Conservation (phyloP, 73 alveolate species). For the Symbiodinium pilosum region DNA sequence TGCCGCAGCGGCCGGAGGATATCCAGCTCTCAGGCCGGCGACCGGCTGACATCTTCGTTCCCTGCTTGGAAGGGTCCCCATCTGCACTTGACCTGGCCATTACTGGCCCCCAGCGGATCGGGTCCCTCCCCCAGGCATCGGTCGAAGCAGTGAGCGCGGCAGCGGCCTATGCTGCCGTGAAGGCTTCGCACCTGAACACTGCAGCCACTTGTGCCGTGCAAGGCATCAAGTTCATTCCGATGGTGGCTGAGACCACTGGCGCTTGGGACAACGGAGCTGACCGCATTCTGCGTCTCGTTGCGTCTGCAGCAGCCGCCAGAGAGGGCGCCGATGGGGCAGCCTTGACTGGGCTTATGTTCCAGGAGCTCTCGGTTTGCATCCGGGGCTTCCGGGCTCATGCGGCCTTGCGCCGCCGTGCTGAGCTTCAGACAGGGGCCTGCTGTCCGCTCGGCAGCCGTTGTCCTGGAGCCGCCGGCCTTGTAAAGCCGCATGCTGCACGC, state of each 20-base stretch:
- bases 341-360: not conserved
- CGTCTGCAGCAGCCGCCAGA: not conserved
- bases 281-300: not conserved
- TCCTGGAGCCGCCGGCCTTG: not conserved
- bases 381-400: slow-evolving; percentile 4
- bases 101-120: slow-evolving; percentile 22
- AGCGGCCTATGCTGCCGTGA: slow-evolving; percentile 9
- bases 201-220: not conserved
- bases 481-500: too few relatives aligned
- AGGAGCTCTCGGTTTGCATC: not conserved
- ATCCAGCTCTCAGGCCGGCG: not conserved
- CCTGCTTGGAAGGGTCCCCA: slow-evolving; percentile 11
- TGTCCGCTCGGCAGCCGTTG: not conserved
- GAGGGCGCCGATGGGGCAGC: not conserved
- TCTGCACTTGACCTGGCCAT: slow-evolving; percentile 22
- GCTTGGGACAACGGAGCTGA: slow-evolving; percentile 1
- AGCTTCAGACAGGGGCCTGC: not conserved
- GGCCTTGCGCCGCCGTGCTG: not conserved
- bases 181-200: not conserved
- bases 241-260: slow-evolving; percentile 30
- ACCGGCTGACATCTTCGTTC: slow-evolving; percentile 19
- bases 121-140: slow-evolving; percentile 12
- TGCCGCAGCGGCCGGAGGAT: slow-evolving; percentile 15
- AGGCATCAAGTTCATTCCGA: not conserved
- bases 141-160: not conserved